Evolutionary conservation across 2,329 filamentous ascomycete species (phyloP).

Genomic region (Magnaporthales sp.): DNA sequence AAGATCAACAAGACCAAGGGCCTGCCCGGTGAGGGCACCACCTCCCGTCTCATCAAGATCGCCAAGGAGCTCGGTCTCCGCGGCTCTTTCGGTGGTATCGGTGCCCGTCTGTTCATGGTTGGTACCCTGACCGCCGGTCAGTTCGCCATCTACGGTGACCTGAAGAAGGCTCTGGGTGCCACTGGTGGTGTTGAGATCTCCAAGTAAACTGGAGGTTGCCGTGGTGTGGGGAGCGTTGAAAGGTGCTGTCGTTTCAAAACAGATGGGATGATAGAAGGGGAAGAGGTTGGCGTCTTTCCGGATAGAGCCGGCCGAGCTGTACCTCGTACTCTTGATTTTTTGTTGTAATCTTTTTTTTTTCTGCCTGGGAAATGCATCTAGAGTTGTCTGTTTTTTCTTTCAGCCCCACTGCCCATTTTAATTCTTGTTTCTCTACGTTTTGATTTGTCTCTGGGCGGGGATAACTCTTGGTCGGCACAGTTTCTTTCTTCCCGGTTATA

Average conservation of each 20-base stretch:
- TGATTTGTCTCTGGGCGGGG: not conserved
- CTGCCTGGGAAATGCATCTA: conserved; percentile 1
- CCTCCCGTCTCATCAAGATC: conserved; percentile 70
- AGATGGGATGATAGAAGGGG: not conserved
- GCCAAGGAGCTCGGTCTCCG: conserved; percentile 56
- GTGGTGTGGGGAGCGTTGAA: not conserved
- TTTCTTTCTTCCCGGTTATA: not conserved
- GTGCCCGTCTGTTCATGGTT: conserved; percentile 48
- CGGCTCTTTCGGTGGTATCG: conserved; percentile 62
- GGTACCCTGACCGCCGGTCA: conserved; percentile 63
- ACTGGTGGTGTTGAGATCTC: conserved; percentile 68
- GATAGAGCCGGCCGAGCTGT: not conserved
- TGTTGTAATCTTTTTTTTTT: not conserved
- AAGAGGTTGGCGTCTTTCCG: not conserved
- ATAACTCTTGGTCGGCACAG: not conserved
- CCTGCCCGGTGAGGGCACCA: conserved; percentile 69
- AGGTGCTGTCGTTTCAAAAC: not conserved
- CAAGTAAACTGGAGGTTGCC: conserved; percentile 24
- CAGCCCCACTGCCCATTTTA: not conserved
- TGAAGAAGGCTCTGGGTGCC: conserved; percentile 63
- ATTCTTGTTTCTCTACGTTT: not conserved
- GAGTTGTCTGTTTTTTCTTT: not conserved
- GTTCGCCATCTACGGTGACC: conserved; percentile 73
- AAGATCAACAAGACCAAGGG: conserved; percentile 89
- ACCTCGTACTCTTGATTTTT: not conserved